phyloP scores from a whole-genome alignment of 2,329 filamentous ascomycete species.

The Phaeoacremonium minimum region DNA sequence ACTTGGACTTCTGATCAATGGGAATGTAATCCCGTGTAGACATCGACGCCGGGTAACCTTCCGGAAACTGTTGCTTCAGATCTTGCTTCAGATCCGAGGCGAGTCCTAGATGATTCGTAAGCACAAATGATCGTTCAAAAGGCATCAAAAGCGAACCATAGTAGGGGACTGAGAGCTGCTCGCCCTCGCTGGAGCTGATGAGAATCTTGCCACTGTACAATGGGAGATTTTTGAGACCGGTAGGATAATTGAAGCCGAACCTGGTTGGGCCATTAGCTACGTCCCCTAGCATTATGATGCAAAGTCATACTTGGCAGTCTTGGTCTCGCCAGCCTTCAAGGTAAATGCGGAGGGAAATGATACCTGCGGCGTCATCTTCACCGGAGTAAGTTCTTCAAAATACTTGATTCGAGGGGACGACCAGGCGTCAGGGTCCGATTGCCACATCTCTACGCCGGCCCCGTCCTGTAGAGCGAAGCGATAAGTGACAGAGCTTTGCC shows the following conservation, averaged over 20 bases:
- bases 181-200: constrained; percentile 22
- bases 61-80: constrained; percentile 1
- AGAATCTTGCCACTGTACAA: constrained; percentile 27
- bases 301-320: constrained; percentile 1
- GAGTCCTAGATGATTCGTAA: constrained; percentile 1
- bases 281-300: too few relatives aligned
- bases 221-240: constrained; percentile 20
- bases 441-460: constrained; percentile 7
- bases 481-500: constrained; percentile 3
- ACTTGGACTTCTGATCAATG: constrained; percentile 12
- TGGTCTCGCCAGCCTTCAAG: constrained; percentile 5
- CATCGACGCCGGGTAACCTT: constrained; percentile 7
- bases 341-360: constrained; percentile 1
- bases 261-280: too few relatives aligned
- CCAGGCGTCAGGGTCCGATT: not conserved
- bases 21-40: constrained; percentile 4
- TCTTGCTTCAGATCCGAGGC: not conserved
- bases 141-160: constrained; percentile 13
- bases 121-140: too few relatives aligned
- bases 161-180: constrained; percentile 25
- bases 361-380: constrained; percentile 2
- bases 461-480: constrained; percentile 4
- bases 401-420: not conserved
- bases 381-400: constrained; percentile 4
- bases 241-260: constrained; percentile 15